Evolutionary conservation across 2,329 filamentous ascomycete species (phyloP).

Genomic region (Hymenoscyphus occultus): DNA sequence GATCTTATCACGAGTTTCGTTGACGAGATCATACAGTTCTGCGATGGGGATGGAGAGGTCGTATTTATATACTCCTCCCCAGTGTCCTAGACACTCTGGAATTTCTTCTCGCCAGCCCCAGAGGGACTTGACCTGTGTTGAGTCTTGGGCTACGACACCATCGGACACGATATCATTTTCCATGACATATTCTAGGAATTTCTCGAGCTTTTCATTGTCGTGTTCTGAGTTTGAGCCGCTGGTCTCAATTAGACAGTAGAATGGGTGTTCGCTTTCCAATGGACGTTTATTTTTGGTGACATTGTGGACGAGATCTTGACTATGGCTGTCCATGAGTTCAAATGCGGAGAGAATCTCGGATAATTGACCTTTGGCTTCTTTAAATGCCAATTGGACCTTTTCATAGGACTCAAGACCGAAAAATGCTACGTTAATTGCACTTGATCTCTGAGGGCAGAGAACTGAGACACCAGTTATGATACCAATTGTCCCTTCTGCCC

Average conservation of each 20-base stretch:
- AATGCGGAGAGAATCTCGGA: slow-evolving; percentile 96
- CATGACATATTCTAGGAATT: slow-evolving; percentile 91
- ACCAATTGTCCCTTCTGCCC: slow-evolving; percentile 90
- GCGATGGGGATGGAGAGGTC: slow-evolving; percentile 89
- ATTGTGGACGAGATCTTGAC: slow-evolving; percentile 71
- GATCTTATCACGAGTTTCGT: slow-evolving; percentile 75
- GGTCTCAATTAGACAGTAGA: slow-evolving; percentile 96
- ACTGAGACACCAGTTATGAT: slow-evolving; percentile 90
- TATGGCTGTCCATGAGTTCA: slow-evolving; percentile 89
- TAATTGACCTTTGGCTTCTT: slow-evolving; percentile 83
- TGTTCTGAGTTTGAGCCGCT: slow-evolving; percentile 93
- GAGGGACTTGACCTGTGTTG: slow-evolving; percentile 79
- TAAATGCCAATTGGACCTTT: slow-evolving; percentile 80
- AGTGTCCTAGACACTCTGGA: slow-evolving; percentile 82
- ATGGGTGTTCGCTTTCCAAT: slow-evolving; percentile 79
- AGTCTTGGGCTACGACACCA: slow-evolving; percentile 88
- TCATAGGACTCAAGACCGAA: slow-evolving; percentile 90
- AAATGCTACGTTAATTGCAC: slow-evolving; percentile 91
- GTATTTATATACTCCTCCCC: slow-evolving; percentile 97
- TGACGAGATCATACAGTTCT: slow-evolving; percentile 85
- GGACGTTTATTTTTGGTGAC: slow-evolving; percentile 77
- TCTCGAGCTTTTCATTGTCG: slow-evolving; percentile 85
- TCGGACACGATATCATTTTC: slow-evolving; percentile 80
- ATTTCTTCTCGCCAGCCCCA: slow-evolving; percentile 96
- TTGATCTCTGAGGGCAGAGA: slow-evolving; percentile 80